Evolutionary conservation across 23 red algal genomes (phyloP).

Genomic region (Gracilaria gracilis): DNA sequence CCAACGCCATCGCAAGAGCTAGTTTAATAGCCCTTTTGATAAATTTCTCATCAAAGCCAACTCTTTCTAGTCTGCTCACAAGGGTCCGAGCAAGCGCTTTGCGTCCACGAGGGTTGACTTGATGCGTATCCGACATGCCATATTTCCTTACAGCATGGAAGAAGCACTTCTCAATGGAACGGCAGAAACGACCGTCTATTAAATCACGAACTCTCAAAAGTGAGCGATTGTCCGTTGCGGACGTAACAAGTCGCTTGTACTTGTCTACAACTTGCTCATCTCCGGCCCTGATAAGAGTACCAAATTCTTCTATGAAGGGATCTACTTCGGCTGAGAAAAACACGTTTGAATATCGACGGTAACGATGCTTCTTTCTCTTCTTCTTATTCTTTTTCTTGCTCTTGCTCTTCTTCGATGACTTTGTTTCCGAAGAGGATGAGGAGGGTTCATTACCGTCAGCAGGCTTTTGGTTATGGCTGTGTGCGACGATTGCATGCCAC

Average conservation of each 20-base stretch:
- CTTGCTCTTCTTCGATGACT: constrained; percentile 1
- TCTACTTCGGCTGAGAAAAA: neutral
- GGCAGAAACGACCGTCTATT: constrained; percentile 5
- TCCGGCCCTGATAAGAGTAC: constrained; percentile 23
- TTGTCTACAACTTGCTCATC: neutral
- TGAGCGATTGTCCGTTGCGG: neutral
- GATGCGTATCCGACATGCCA: neutral
- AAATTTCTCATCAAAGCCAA: constrained; percentile 43
- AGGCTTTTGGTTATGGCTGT: neutral
- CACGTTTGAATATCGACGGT: neutral
- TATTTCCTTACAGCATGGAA: constrained; percentile 34
- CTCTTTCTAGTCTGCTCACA: constrained; percentile 18
- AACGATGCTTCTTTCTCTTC: constrained; percentile 6
- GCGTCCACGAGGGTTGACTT: constrained; percentile 4
- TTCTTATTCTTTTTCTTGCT: neutral
- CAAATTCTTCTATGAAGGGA: constrained; percentile 4
- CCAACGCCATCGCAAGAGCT: constrained; percentile 13
- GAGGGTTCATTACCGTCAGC: neutral
- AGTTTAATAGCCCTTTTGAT: constrained; percentile 16
- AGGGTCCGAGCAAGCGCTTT: constrained; percentile 14
- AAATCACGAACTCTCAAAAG: neutral
- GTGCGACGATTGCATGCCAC: neutral
- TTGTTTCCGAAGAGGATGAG: constrained; percentile 14
- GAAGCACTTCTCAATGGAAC: constrained; percentile 29
- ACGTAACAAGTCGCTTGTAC: neutral